Conservation (phyloP, 2,329 filamentous ascomycete species). For the Fusarium incarnatum region DNA sequence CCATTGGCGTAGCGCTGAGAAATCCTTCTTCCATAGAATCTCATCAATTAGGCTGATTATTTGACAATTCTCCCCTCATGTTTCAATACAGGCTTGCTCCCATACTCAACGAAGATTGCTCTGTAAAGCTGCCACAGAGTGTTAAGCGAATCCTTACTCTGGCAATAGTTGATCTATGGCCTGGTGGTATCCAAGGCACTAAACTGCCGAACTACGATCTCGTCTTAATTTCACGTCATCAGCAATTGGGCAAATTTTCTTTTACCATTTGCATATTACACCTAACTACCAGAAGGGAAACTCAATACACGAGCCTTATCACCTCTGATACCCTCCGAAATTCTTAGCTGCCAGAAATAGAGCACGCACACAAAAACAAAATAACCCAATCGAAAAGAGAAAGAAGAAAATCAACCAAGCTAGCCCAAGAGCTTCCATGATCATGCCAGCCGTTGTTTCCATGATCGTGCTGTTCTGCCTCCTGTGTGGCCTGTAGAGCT, state of each 20-base stretch:
- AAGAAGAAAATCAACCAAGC: slow-evolving; percentile 7
- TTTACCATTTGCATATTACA: slow-evolving; percentile 10
- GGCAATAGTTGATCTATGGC: slow-evolving; percentile 11
- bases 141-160: slow-evolving; percentile 17
- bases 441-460: background rate
- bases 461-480: background rate
- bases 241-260: background rate
- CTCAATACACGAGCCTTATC: background rate
- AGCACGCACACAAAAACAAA: slow-evolving; percentile 1
- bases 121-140: background rate
- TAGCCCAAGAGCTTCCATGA: slow-evolving; percentile 13
- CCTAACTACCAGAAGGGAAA: background rate
- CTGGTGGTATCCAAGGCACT: slow-evolving; percentile 14
- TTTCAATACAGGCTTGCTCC: background rate
- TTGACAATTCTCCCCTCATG: background rate
- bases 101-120: background rate
- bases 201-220: slow-evolving; percentile 10
- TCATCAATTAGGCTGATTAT: background rate
- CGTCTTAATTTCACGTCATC: slow-evolving; percentile 32
- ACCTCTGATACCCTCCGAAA: background rate
- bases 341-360: background rate
- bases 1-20: background rate
- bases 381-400: slow-evolving; percentile 12
- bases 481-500: background rate
- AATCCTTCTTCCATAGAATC: background rate